These are phyloP conservation scores for Lasiosphaeria hispida DNA, from an alignment of 495 filamentous ascomycete genomes.

Conservation along the genomic window DNA sequence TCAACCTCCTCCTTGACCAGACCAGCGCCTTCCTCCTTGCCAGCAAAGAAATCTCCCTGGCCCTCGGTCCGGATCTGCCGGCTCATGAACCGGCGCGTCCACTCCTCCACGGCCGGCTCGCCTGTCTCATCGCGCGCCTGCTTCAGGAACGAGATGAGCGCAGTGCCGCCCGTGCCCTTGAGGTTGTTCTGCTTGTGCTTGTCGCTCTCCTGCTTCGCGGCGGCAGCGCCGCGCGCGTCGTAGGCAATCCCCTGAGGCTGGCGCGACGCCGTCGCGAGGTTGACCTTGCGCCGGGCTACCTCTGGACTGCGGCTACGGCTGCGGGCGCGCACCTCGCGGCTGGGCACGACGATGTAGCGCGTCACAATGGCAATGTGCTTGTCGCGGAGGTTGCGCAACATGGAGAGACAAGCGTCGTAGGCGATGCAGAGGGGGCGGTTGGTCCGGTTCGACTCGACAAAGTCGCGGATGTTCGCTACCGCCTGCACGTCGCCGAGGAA, in stretches of 20 bases:
- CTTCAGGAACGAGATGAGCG: constrained; percentile 89
- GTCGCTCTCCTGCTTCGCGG: constrained; percentile 19
- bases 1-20: constrained; percentile 60
- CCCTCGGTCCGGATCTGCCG: constrained; percentile 45
- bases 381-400: constrained; percentile 85
- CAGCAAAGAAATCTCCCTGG: constrained; percentile 56
- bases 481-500: constrained; percentile 77
- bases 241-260: constrained; percentile 39
- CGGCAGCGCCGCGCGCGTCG: constrained; percentile 25
- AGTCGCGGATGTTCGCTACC: constrained; percentile 87
- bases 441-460: constrained; percentile 62
- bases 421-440: constrained; percentile 70
- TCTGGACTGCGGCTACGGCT: constrained; percentile 46
- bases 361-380: constrained; percentile 96
- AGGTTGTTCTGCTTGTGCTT: constrained; percentile 54
- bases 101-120: constrained; percentile 82
- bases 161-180: constrained; percentile 87
- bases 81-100: constrained; percentile 73
- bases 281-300: constrained; percentile 47
- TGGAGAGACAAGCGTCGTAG: constrained; percentile 87
- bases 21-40: constrained; percentile 50
- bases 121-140: constrained; percentile 95
- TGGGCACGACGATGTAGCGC: constrained; percentile 85
- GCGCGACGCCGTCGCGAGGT: constrained; percentile 62
- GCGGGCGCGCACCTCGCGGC: constrained; percentile 47